phyloP scores from a whole-genome alignment of 176 grass and related monocot species.

The Oryza longistaminata region DNA sequence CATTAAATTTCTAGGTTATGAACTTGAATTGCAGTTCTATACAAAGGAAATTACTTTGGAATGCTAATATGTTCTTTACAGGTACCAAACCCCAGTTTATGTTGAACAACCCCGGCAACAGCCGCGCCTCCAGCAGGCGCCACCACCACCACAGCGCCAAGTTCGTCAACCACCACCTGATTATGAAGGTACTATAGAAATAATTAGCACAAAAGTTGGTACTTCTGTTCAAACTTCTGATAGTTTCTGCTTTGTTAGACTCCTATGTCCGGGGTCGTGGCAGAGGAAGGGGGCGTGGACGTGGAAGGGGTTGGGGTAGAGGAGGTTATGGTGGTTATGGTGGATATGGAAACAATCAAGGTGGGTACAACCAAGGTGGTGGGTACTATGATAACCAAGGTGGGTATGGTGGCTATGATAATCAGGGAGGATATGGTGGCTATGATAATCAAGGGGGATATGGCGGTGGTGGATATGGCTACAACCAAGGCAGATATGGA shows the following conservation, averaged over 20 bases:
- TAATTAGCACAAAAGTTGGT: background rate
- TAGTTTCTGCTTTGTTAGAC: slow-evolving; percentile 42
- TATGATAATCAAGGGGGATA: slow-evolving; percentile 67
- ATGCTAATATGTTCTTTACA: slow-evolving; percentile 36
- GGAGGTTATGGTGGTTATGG: slow-evolving; percentile 66
- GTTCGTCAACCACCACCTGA: slow-evolving; percentile 51
- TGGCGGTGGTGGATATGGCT: slow-evolving; percentile 60
- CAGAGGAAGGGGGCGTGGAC: slow-evolving; percentile 54
- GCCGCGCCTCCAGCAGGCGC: slow-evolving; percentile 57
- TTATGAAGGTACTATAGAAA: slow-evolving; percentile 53
- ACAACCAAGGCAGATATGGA: slow-evolving; percentile 62
- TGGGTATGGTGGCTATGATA: slow-evolving; percentile 59
- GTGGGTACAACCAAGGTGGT: slow-evolving; percentile 43
- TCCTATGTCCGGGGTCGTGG: slow-evolving; percentile 57
- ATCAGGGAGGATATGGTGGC: slow-evolving; percentile 60
- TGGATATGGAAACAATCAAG: slow-evolving; percentile 53
- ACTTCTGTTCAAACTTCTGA: background rate
- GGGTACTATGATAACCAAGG: slow-evolving; percentile 54
- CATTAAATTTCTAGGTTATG: background rate
- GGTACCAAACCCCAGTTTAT: slow-evolving; percentile 72
- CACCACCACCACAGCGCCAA: slow-evolving; percentile 34
- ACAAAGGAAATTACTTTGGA: background rate
- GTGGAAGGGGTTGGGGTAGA: slow-evolving; percentile 77
- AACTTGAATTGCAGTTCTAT: background rate
- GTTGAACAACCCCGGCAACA: slow-evolving; percentile 63